Base-by-base conservation (phyloP, 495 filamentous ascomycete species). In the Aspergillus kassunensis region DNA sequence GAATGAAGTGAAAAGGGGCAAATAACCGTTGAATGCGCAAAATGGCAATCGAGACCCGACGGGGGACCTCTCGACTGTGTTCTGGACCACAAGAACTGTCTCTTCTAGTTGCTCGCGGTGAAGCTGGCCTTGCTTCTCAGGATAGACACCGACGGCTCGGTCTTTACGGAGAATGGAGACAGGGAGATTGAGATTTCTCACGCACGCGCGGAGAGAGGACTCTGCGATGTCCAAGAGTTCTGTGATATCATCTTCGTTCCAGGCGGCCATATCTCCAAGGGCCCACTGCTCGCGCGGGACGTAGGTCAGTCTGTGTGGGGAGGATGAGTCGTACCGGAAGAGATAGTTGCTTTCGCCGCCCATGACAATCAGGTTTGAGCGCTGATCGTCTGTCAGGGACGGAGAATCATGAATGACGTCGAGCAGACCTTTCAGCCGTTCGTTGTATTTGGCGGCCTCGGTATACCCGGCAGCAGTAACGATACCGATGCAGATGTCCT, bases 391-490 rank as follows among this genome's bases (percentile, higher is more conserved):
- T 0, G 83, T 81, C 0, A 95, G 71, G 7, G 74, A 64, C 6
- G 56, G 20, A 6, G 80, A 82, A n/a, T 68, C 71, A 46, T 87
- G 81, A n/a, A 97, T 78, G 12, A 88, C 83, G 54, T 96, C 85
- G 0, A 98, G 77, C 0, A 98, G 79, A 7, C 95, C 93, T 58
- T 87, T 79, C 1, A 98, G 80, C 2, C 95, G 84, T 20, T 75
- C 82, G 63, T 92, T 89, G 72, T 98, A 98, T 46, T 81, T 83
- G 23, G 79, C 73, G 2, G 88, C 86, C 23, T 95, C 89, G 13
- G 88, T 92, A 71, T 98, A 98, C 2, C 95, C 95, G 10, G 95
- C 93, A 5, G 93, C 95, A 0, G 95, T 98, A 23, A 98, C 93
- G 61, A 98, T 97, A 35, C 90, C 95, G 50, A 98, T 82, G 55